These are phyloP conservation scores for Coelastrella sp. DNA, from an alignment of 139 green algal genomes.

Conservation along the genomic window DNA sequence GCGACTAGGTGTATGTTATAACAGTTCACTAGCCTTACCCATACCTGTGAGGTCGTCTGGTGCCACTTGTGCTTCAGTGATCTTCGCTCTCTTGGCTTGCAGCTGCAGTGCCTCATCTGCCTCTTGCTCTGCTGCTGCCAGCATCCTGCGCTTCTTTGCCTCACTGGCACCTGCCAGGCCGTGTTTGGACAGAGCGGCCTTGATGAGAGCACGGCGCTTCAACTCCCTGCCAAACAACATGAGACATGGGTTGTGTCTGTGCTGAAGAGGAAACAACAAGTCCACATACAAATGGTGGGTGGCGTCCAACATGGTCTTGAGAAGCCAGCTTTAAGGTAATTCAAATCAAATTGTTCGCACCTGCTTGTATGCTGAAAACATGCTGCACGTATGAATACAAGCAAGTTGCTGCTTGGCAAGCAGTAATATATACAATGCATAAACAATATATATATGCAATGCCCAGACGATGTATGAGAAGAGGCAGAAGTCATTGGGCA, in stretches of 20 bases:
- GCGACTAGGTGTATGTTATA: too few relatives aligned
- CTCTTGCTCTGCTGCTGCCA: conserved; percentile 79
- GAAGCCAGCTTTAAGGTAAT: too few relatives aligned
- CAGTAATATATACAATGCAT: too few relatives aligned
- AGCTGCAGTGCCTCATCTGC: conserved; percentile 77
- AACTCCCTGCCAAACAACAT: conserved; percentile 48
- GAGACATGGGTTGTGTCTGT: too few relatives aligned
- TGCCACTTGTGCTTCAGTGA: conserved; percentile 70
- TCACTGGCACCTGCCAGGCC: conserved; percentile 82
- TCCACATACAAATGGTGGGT: too few relatives aligned
- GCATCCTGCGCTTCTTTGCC: conserved; percentile 51
- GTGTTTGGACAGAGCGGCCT: conserved; percentile 82
- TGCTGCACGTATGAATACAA: too few relatives aligned
- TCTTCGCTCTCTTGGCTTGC: conserved; percentile 46
- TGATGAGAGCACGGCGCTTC: conserved; percentile 71
- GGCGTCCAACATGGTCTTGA: too few relatives aligned
- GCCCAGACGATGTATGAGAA: not conserved
- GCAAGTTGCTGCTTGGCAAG: too few relatives aligned
- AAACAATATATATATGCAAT: too few relatives aligned
- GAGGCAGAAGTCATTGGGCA: not conserved
- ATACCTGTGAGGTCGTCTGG: conserved; percentile 71
- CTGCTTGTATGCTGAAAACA: too few relatives aligned
- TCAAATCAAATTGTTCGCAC: too few relatives aligned
- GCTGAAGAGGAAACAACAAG: too few relatives aligned
- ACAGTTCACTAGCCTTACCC: not conserved